Evolutionary conservation across 2,329 filamentous ascomycete species (phyloP), one percentile per base, ranked within the genome.

Genomic region (Sclerotinia trifoliorum): DNA sequence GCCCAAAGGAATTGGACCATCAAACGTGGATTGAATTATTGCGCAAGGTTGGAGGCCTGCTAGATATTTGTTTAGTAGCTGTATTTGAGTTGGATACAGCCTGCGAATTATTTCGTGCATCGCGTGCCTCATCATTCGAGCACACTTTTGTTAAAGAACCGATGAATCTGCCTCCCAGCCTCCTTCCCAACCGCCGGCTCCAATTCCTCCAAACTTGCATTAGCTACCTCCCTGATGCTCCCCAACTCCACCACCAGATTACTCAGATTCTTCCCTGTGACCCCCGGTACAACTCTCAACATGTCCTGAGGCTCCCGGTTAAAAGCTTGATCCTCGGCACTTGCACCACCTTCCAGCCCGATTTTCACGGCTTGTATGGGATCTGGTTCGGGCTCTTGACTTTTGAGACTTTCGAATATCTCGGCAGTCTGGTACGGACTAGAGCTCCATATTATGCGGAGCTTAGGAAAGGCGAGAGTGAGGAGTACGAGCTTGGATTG

Each of bases 361-460:
- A 94, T 86, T 69, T 90, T 88, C 10, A 97, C 93, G 0, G 95
- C 95, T 3, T 88, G 88, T 48, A 96, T 85, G 1, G 95, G 95
- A 78, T 99, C 94, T 0, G 95, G 95, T 79, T 99, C 95, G 3
- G 89, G 84, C 74, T 94, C 90, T 75, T 93, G 90, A 73, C 93
- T 90, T 81, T 99, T 99, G 66, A 99, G 85, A 73, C 93, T 90
- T 75, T 94, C 90, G 78, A 99, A 98, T 71, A 99, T 98, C 81
- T 98, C 94, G 1, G 95, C 95, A 0, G 95, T 98, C 79, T 99
- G 94, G 77, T 96, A 97, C 0, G 95, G 94, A 15, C 90, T 93
- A 11, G 88, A 92, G 11, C 91, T 95, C 95, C 95, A 99, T 74
- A 99, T 93, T 74, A 99, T 91, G 72, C 92, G 90, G 61, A 99